Base-by-base conservation (phyloP, 345 rosid species). In the Psidium guajava region DNA sequence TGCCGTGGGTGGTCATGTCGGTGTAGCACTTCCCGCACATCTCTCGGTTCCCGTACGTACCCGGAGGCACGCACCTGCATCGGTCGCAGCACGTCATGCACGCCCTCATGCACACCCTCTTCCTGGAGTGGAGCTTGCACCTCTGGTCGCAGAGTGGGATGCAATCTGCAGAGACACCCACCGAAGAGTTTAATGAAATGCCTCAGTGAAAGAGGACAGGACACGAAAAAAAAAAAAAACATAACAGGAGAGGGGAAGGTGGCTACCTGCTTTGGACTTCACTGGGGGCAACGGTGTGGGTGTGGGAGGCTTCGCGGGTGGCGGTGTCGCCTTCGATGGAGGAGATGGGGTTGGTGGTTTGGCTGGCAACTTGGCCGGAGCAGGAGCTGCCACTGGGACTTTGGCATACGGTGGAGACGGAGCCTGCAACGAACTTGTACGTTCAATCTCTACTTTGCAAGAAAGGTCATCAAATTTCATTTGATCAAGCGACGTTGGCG, bases 1-100 rank as follows among this genome's bases (percentile, higher is more conserved):
- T 93, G 56, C 90, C 87, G 83, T 85, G 94, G 61, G 98, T 95
- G 88, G 91, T 95, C 98, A 95, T 94, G 27, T 89, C 91, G 61
- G 92, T 94, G 93, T 97, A 97, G 87, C 99, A 97, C 87, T 90
- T 91, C 85, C 99, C 98, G 87, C 98, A 97, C 86, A 85, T 89
- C 88, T 95, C 97, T 36, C 89, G 91, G 90, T 95, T 95, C 27
- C 99, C 99, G 74, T 90, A 95, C 14, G 98, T 97, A 27, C 99
- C 98, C 53, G 98, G 99, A 0, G 99, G 99, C 80, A 96, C 99
- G 40, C 99, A 97, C 86, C 91, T 97, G 95, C 99, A 97, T 80
- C 97, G 88, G 88, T 90, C 90, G 83, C 99, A 97, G 91, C 99
- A 97, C 75, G 98, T 92, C 88, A 89, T 83, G 92, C 99, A 97